Evolutionary conservation across 805 yeast genomes (phyloP).

Genomic region (Pichia paraexigua): DNA sequence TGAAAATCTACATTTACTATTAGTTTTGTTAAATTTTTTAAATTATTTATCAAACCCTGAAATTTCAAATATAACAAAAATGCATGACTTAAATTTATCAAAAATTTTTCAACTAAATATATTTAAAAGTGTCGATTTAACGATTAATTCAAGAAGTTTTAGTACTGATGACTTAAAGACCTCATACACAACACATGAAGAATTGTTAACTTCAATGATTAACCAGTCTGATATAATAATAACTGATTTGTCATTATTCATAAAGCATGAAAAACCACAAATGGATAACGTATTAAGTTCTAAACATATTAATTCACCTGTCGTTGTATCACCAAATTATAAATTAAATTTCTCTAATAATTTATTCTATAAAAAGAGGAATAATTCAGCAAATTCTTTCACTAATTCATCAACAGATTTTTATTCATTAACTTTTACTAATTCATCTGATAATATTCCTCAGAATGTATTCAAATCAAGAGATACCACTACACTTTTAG

Average conservation of each 20-base stretch:
- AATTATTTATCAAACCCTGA: constrained; percentile 18
- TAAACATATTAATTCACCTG: not conserved
- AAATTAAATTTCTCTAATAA: not conserved
- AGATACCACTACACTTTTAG: constrained; percentile 1
- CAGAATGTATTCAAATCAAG: not conserved
- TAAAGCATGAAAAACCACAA: not conserved
- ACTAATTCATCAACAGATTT: not conserved
- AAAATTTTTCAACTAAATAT: constrained; percentile 33
- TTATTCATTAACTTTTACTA: not conserved
- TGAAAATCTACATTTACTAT: constrained; percentile 26
- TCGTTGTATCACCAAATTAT: not conserved
- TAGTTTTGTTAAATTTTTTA: constrained; percentile 24
- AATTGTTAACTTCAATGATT: constrained; percentile 2
- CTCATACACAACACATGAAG: constrained; percentile 6
- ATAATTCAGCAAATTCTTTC: not conserved
- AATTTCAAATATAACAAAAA: constrained; percentile 26
- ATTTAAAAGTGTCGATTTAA: constrained; percentile 27
- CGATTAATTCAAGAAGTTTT: constrained; percentile 11
- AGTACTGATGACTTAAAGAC: constrained; percentile 9
- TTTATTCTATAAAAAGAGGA: constrained; percentile 3
- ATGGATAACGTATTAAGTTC: constrained; percentile 1
- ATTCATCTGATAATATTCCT: not conserved
- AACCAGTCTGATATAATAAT: constrained; percentile 1
- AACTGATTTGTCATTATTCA: constrained; percentile 1
- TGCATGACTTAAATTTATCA: constrained; percentile 30